Conservation (phyloP, 345 rosid genomes). For the Salix viminalis region DNA sequence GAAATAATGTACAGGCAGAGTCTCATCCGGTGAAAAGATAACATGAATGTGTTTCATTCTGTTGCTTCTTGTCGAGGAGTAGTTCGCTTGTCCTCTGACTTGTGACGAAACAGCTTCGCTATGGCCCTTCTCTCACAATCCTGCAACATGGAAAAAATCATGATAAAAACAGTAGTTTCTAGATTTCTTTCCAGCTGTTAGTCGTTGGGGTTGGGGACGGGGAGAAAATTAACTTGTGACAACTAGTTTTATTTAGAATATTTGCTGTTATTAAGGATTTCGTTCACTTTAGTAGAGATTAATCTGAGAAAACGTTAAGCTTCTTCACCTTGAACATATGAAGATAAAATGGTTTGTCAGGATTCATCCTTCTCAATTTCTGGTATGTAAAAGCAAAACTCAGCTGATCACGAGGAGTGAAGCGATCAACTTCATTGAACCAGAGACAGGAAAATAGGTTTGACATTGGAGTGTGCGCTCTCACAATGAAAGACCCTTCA, state of each 20-base stretch:
- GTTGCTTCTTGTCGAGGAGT: conserved; percentile 30
- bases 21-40: background rate
- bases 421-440: conserved; percentile 96
- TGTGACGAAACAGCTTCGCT: conserved; percentile 80
- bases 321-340: conserved; percentile 93
- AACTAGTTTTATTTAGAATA: background rate
- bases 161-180: background rate
- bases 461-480: conserved; percentile 98
- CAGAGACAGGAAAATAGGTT: conserved; percentile 96
- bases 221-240: background rate
- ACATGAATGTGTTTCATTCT: conserved; percentile 17
- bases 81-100: conserved; percentile 64
- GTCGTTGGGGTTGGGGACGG: background rate
- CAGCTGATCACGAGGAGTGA: conserved; percentile 96
- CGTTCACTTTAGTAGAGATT: background rate
- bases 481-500: conserved; percentile 85
- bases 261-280: background rate
- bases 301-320: background rate
- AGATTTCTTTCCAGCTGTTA: background rate
- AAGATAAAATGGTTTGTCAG: conserved; percentile 69
- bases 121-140: conserved; percentile 92
- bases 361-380: conserved; percentile 77
- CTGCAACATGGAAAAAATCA: conserved; percentile 33
- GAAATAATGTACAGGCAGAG: conserved; percentile 16
- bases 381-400: conserved; percentile 86